These are phyloP conservation scores for Aphanomyces euteiches DNA, from an alignment of 352 stramenopile species.

Conservation along the genomic window DNA sequence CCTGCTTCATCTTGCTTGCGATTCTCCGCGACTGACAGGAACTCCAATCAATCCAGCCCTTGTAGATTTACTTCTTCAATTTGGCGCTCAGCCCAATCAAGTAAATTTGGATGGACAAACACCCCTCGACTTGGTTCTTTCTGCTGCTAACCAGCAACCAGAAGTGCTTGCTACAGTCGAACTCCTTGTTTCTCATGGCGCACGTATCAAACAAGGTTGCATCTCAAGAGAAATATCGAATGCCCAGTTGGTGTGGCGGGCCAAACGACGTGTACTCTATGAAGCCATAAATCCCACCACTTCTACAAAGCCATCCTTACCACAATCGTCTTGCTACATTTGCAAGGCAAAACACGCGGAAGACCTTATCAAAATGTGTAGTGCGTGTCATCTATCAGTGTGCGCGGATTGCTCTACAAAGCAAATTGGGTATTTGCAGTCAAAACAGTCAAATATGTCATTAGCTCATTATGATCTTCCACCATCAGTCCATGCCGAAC, in stretches of 20 bases:
- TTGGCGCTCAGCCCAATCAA: background rate
- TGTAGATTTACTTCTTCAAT: background rate
- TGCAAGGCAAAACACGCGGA: constrained; percentile 46
- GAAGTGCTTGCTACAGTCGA: background rate
- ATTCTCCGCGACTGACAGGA: background rate
- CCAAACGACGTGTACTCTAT: constrained; percentile 2
- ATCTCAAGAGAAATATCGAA: background rate
- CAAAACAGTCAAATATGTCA: background rate
- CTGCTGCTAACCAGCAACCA: background rate
- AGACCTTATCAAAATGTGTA: background rate
- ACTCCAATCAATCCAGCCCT: background rate
- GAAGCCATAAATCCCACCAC: background rate
- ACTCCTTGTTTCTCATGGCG: constrained; percentile 4
- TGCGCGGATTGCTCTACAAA: constrained; percentile 1
- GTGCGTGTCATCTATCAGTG: background rate
- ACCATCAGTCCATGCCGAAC: background rate
- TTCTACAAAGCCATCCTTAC: too few species aligned
- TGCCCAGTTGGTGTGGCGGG: background rate
- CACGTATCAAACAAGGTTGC: background rate
- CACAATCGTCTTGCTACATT: constrained; percentile 49
- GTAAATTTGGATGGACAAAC: constrained; percentile 1
- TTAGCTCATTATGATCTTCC: background rate
- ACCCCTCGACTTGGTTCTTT: background rate
- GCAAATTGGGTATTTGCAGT: background rate
- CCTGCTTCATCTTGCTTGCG: constrained; percentile 3